Conservation (phyloP, 2,329 filamentous ascomycete species). For the Ascochyta clinopodiicola region DNA sequence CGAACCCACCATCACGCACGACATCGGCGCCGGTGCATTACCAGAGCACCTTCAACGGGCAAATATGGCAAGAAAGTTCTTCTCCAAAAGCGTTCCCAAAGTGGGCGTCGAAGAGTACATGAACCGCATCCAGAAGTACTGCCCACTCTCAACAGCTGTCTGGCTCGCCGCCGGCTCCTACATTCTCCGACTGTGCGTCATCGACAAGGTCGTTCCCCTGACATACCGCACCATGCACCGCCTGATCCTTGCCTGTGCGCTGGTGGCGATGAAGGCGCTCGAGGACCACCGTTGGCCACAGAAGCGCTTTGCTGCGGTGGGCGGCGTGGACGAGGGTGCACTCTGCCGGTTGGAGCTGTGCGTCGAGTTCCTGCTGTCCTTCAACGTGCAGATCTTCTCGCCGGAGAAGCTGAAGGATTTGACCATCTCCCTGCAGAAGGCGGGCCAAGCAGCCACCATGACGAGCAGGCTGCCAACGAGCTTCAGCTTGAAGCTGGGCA, state of each 20-base stretch:
- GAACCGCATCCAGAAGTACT: constrained; percentile 84
- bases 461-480: constrained; percentile 41
- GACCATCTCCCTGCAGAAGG: constrained; percentile 47
- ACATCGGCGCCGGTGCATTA: constrained; percentile 69
- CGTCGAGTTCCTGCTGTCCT: constrained; percentile 55
- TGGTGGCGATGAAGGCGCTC: constrained; percentile 92
- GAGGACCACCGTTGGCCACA: constrained; percentile 92
- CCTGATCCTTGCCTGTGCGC: constrained; percentile 79
- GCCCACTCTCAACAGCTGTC: constrained; percentile 91
- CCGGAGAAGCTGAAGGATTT: constrained; percentile 43
- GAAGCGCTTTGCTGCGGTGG: constrained; percentile 81
- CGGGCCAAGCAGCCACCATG: constrained; percentile 47
- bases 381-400: constrained; percentile 49
- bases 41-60: constrained; percentile 79
- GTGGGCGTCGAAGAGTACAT: constrained; percentile 87
- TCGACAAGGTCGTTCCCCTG: constrained; percentile 76
- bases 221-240: constrained; percentile 87
- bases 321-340: constrained; percentile 83
- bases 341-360: constrained; percentile 86
- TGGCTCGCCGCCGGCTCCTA: constrained; percentile 90
- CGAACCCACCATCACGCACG: constrained; percentile 54
- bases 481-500: constrained; percentile 42
- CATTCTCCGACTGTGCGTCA: constrained; percentile 80
- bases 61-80: constrained; percentile 90
- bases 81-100: constrained; percentile 83